Evolutionary conservation across 495 filamentous ascomycete species (phyloP).

Genomic region (Tetracladium setigerum): DNA sequence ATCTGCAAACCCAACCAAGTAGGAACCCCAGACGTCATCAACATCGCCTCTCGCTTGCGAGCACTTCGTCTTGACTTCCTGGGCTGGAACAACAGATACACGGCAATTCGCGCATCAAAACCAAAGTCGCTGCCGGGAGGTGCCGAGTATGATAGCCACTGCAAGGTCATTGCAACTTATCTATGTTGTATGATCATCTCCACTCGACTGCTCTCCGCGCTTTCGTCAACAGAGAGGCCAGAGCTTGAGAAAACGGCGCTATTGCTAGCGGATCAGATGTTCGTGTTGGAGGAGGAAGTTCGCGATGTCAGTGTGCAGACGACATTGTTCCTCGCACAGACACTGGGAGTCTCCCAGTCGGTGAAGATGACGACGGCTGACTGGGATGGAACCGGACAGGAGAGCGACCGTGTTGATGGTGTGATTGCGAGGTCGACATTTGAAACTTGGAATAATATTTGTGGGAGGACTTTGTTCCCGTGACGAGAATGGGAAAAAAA

Average conservation of each 20-base stretch:
- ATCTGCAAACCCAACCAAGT: slow-evolving; percentile 1
- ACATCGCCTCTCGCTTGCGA: neutral
- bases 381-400: neutral
- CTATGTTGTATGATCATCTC: slow-evolving; percentile 12
- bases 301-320: neutral
- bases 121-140: slow-evolving; percentile 1
- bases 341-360: slow-evolving; percentile 1
- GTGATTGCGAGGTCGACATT: slow-evolving; percentile 5
- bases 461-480: neutral
- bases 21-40: neutral
- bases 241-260: slow-evolving; percentile 6
- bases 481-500: too few relatives aligned
- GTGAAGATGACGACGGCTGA: neutral
- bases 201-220: slow-evolving; percentile 2
- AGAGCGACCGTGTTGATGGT: neutral
- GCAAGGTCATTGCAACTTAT: slow-evolving; percentile 15
- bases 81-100: slow-evolving; percentile 5
- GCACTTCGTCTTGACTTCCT: slow-evolving; percentile 2
- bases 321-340: slow-evolving; percentile 15
- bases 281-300: slow-evolving; percentile 4
- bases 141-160: slow-evolving; percentile 9
- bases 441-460: neutral
- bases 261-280: slow-evolving; percentile 5
- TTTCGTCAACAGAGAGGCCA: neutral
- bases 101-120: neutral